Conservation (phyloP, 495 filamentous ascomycete genomes). For the Neurospora tetraspora region DNA sequence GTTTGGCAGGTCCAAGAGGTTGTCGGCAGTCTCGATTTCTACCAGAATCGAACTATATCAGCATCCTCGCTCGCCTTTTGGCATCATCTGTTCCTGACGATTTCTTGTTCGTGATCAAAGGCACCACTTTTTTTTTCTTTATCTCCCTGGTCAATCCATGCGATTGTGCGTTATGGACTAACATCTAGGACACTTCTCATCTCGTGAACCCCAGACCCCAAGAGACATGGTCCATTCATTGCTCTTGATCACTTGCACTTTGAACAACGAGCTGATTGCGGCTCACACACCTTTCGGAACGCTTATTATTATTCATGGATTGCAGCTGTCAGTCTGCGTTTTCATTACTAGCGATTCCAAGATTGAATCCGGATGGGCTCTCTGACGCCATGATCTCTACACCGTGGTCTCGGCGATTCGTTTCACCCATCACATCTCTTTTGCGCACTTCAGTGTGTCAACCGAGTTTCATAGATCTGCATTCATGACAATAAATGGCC, state of each 20-base stretch:
- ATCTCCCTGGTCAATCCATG: not conserved
- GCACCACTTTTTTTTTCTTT: not conserved
- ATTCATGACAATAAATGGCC: not conserved
- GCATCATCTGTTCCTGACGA: not conserved
- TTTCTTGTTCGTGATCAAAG: not conserved
- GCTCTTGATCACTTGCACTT: not conserved
- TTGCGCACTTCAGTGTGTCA: not conserved
- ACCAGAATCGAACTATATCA: constrained; percentile 11
- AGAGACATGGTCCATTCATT: not conserved
- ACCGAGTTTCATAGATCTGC: not conserved
- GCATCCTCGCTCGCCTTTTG: not conserved
- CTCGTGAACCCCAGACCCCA: not conserved
- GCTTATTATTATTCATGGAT: constrained; percentile 38
- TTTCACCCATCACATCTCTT: constrained; percentile 45
- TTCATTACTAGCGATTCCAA: constrained; percentile 45
- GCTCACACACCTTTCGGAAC: constrained; percentile 18
- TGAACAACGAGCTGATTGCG: not conserved
- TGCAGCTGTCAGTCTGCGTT: constrained; percentile 42
- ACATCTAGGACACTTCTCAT: not conserved
- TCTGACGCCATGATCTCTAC: constrained; percentile 46
- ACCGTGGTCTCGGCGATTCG: constrained; percentile 46
- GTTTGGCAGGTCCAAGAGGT: not conserved
- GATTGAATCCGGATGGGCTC: constrained; percentile 42
- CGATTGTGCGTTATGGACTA: not conserved
- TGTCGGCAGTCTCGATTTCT: constrained; percentile 10